Evolutionary conservation across 1,139 yeast species (phyloP).

Genomic region (Hemisphaericaspora subhashii): DNA sequence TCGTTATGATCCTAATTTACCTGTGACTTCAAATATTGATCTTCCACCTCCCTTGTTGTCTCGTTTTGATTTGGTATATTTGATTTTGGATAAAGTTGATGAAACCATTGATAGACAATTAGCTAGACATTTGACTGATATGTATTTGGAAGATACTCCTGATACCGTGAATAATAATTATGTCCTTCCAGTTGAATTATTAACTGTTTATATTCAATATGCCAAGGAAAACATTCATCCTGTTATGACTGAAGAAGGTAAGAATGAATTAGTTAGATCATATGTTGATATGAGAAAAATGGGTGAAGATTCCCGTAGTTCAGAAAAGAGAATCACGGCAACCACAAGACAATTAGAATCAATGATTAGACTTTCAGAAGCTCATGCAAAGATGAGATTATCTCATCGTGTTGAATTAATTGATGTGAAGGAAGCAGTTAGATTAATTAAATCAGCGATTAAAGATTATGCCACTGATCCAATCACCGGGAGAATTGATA

Average conservation of each 20-base stretch:
- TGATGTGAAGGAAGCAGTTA: slow-evolving; percentile 93
- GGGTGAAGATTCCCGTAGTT: slow-evolving; percentile 86
- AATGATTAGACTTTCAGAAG: slow-evolving; percentile 92
- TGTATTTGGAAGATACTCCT: slow-evolving; percentile 89
- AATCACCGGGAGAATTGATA: slow-evolving; percentile 91
- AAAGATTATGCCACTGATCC: slow-evolving; percentile 99
- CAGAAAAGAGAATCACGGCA: slow-evolving; percentile 93
- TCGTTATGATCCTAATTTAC: slow-evolving; percentile 86
- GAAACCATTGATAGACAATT: slow-evolving; percentile 79
- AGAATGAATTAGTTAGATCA: slow-evolving; percentile 80
- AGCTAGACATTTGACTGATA: slow-evolving; percentile 86
- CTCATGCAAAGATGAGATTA: slow-evolving; percentile 95
- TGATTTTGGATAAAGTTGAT: slow-evolving; percentile 90
- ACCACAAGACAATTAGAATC: slow-evolving; percentile 96
- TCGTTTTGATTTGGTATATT: slow-evolving; percentile 89
- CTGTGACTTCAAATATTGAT: slow-evolving; percentile 93
- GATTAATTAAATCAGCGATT: slow-evolving; percentile 88
- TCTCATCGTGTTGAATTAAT: slow-evolving; percentile 65
- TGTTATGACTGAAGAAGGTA: slow-evolving; percentile 73
- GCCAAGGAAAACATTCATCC: slow-evolving; percentile 86
- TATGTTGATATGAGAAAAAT: slow-evolving; percentile 93
- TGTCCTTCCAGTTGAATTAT: slow-evolving; percentile 80
- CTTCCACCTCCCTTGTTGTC: slow-evolving; percentile 94
- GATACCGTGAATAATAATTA: slow-evolving; percentile 66
- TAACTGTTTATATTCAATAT: slow-evolving; percentile 86